Base-by-base conservation (phyloP, 345 rosid species). In the Populus tremula region DNA sequence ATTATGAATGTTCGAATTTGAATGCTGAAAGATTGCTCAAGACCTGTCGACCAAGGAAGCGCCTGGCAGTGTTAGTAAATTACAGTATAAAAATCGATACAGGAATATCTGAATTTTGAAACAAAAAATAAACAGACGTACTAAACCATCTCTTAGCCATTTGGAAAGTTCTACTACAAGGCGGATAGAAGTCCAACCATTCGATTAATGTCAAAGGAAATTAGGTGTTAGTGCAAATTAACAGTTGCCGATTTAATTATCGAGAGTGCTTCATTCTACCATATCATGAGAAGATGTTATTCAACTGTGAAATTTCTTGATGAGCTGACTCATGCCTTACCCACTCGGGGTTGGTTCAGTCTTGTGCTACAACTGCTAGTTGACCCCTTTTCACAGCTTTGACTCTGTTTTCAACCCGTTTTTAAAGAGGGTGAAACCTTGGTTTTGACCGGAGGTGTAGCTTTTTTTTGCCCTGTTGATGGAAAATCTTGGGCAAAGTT, bases 191-290 rank as follows among this genome's bases (percentile, higher is more conserved):
- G 68, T 18, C 61, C 41, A 31, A 20, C 14, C 39, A 49, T 73
- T 25, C 50, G 31, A 4, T 54, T 31, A 76, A 80, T 72, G 85
- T 81, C 89, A 85, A 87, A 77, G 29, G 65, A 68, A 75, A 81
- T 81, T 87, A 87, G 89, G 87, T 77, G 70, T 33, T 6, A 21
- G 14, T 76, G 86, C 86, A 84, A 77, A 79, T 50, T 41, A 68
- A 73, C 25, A 79, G 12, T 74, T 71, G 20, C 36, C 18, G 35
- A 27, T 9, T 12, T 29, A 61, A 36, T 10, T 1, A 41, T 47
- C 12, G 13, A 35, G 5, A 69, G 80, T 75, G 78, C 63, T 69
- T 39, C 14, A 3, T 76, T 82, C 84, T 72, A 80, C 80, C 53
- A 45, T 45, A 65, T 20, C n/a, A 17, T 27, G 18, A n/a, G 67